Evolutionary conservation across 148 eudicot genomes (phyloP), one percentile per base, ranked within the genome.

Genomic region (Camellia granthamiana): DNA sequence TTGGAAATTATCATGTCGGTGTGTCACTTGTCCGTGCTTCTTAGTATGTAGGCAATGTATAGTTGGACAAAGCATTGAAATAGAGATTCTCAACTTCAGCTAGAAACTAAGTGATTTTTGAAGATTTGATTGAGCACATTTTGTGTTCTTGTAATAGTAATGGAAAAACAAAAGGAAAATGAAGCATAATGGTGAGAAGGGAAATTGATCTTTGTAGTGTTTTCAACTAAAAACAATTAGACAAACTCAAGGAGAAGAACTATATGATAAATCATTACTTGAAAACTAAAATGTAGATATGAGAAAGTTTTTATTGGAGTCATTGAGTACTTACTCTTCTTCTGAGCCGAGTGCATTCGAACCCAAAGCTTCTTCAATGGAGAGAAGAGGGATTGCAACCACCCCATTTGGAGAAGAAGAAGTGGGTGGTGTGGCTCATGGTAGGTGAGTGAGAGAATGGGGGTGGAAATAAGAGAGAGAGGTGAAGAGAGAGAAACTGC

Each of bases 301-400:
- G 51, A 59, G 38, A 74, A 21, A 58, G 23, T 41, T 3, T 38
- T 64, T 44, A 44, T 21, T 61, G 2, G 21, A 58, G 49, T 15
- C 15, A 19, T 19, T 38, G 72, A 69, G 76, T 64, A 81, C 97
- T 10, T 90, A 92, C 98, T 87, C 86, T 91, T 91, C 74, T 86
- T 86, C 56, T 83, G 92, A 81, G 92, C 70, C 7, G 76, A 88
- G 69, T 90, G 87, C 1, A 91, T 78, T 23, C 95, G 94, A 81
- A 93, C 63, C 93, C 95, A 91, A 44, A 93, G 81, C 88, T 91
- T 93, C 90, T 90, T 95, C 79, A 93, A 75, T 62, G 98, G 98
- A 85, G 94, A 90, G 90, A 91, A 58, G 88, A 95, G 91, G 90
- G 94, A 89, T 64, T 91, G 97, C 38, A 95, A 87, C 97, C 98